Evolutionary conservation across 768 basidiomycete species (phyloP).

Genomic region (Phlebiopsis gigantea): DNA sequence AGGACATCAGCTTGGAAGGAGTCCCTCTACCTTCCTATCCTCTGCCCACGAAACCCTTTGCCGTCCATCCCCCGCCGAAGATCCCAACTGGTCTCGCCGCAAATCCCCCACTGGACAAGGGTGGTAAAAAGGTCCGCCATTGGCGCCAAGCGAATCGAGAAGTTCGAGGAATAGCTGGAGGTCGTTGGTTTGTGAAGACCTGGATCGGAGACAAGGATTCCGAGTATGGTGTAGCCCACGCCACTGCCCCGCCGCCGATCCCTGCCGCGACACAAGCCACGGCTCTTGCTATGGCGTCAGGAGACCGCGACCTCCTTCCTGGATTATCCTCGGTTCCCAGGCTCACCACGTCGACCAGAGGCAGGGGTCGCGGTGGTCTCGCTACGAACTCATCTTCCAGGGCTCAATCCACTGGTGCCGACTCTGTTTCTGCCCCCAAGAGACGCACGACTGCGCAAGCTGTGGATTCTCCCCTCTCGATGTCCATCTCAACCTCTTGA

Average conservation of each 20-base stretch:
- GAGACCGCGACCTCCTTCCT: constrained; percentile 6
- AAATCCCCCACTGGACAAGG: constrained; percentile 59
- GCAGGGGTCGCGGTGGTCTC: constrained; percentile 7
- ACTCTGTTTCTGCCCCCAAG: constrained; percentile 18
- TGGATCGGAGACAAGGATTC: constrained; percentile 87
- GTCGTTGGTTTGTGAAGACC: constrained; percentile 72
- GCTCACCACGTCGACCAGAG: constrained; percentile 12
- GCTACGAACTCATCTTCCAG: constrained; percentile 19
- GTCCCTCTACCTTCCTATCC: constrained; percentile 69
- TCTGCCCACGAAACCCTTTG: constrained; percentile 77
- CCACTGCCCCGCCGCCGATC: constrained; percentile 15
- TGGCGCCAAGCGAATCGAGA: constrained; percentile 76
- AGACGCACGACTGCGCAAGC: constrained; percentile 16
- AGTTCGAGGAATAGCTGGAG: constrained; percentile 77
- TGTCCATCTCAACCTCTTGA: neutral
- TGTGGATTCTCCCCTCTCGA: constrained; percentile 7
- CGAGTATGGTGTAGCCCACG: constrained; percentile 39
- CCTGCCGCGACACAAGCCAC: constrained; percentile 13
- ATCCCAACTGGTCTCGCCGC: constrained; percentile 72
- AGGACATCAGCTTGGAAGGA: constrained; percentile 50
- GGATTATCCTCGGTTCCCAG: constrained; percentile 11
- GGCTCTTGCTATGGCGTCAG: neutral
- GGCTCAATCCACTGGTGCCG: constrained; percentile 19
- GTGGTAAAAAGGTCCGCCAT: constrained; percentile 53
- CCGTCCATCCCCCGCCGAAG: constrained; percentile 74